Evolutionary conservation across 805 yeast genomes (phyloP), one percentile per base, ranked within the genome.

Genomic region (Ogataea angusta): DNA sequence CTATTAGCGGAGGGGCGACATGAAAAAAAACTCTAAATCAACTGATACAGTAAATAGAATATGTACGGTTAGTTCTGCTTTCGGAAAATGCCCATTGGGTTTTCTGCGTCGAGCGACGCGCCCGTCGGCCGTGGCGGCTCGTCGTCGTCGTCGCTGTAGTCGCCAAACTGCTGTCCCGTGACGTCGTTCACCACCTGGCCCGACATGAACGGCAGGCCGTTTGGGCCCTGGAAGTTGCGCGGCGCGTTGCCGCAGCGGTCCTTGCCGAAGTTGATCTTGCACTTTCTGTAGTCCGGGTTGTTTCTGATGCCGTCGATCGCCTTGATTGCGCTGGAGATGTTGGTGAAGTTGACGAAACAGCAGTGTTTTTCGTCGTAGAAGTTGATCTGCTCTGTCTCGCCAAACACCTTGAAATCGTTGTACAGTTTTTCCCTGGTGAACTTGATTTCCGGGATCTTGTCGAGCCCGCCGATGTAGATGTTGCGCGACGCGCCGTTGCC

Each of bases 161-260:
- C 54, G 30, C 47, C 48, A 40, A 54, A 52, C 38, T 52, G 56
- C 25, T 42, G 49, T n/a, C 44, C 48, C 25, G 35, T 43, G 5
- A 39, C 34, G 39, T 48, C 52, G 19, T 49, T 48, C 10, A 44
- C 39, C 13, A 46, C 36, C 40, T 48, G 51, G n/a, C 46, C 46
- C 1, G 47, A 44, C 26, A 39, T 19, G 18, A 19, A 33, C 19
- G 28, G 41, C 36, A 28, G 33, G n/a, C 31, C 43, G 8, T 46
- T 43, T 13, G 38, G 30, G 30, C 42, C 15, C 39, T 54, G 58
- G 44, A 78, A 79, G 60, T 82, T 91, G 56, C 95, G 75, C 36
- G 97, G 96, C 45, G 88, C 80, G 58, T 90, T 88, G 22, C 97
- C 98, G 64, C 98, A 91, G 57, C 99, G 75, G 60, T 88, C 96